Conservation (phyloP, 1,284 basidiomycete species). For the Tilletiaria anomala region DNA sequence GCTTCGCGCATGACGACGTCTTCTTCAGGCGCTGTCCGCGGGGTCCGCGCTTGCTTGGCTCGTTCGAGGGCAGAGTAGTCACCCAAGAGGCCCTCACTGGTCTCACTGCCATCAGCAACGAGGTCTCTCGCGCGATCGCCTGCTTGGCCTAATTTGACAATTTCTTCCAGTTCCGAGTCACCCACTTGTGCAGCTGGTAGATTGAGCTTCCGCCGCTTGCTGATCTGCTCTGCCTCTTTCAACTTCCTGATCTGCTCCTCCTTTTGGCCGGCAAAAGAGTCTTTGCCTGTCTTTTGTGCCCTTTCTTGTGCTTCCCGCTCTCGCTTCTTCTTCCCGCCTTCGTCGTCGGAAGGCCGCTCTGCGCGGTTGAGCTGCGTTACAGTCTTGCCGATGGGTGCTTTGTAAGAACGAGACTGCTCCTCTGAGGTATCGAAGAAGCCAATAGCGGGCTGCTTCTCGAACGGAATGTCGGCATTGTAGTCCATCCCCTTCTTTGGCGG, state of each 20-base stretch:
- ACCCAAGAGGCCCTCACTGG: slow-evolving; percentile 69
- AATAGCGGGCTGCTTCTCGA: slow-evolving; percentile 85
- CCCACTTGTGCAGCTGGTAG: slow-evolving; percentile 85
- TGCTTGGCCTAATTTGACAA: slow-evolving; percentile 92
- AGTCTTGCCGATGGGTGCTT: slow-evolving; percentile 80
- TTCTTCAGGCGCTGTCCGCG: slow-evolving; percentile 67
- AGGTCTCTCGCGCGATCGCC: slow-evolving; percentile 74
- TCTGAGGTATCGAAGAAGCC: slow-evolving; percentile 96
- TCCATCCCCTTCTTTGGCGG: slow-evolving; percentile 84
- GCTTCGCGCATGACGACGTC: slow-evolving; percentile 67
- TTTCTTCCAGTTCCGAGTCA: slow-evolving; percentile 90
- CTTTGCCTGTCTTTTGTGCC: slow-evolving; percentile 64
- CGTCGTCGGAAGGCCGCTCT: slow-evolving; percentile 54
- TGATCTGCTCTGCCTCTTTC: slow-evolving; percentile 90
- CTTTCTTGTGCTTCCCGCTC: slow-evolving; percentile 48
- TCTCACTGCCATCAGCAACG: slow-evolving; percentile 55
- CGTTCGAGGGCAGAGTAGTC: slow-evolving; percentile 80
- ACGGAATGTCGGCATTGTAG: slow-evolving; percentile 97
- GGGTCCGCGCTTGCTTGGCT: slow-evolving; percentile 80
- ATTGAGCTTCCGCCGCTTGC: slow-evolving; percentile 67
- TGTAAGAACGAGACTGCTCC: slow-evolving; percentile 73
- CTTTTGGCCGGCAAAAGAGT: slow-evolving; percentile 50
- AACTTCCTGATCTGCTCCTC: slow-evolving; percentile 94
- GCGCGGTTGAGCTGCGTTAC: slow-evolving; percentile 47
- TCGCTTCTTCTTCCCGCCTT: slow-evolving; percentile 41